Percentiles rank a stretch among this genome's conserved stretches.
phyloP scores from a whole-genome alignment of 2,329 filamentous ascomycete species.

The Lachnellula occidentalis region DNA sequence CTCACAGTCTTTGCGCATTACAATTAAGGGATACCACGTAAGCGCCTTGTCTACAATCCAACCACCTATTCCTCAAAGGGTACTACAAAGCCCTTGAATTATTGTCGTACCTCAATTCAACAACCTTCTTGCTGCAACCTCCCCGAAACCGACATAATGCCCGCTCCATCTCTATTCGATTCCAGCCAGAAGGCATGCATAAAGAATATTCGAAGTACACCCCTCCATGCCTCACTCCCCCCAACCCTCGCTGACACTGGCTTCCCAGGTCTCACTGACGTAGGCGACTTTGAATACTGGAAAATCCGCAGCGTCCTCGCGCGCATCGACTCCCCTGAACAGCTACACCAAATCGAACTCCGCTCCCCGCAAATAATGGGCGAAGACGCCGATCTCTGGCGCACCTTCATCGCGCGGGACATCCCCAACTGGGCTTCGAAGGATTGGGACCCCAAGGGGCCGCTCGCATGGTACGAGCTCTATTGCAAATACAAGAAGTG shows the following conservation, averaged over 20 bases:
- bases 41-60: not conserved
- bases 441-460: slow-evolving; percentile 59
- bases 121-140: not conserved
- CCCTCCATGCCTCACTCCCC: not conserved
- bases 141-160: slow-evolving; percentile 30
- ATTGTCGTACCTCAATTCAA: not conserved
- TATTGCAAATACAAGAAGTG: slow-evolving; percentile 65
- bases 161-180: slow-evolving; percentile 46
- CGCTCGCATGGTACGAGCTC: slow-evolving; percentile 69
- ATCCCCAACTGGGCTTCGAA: slow-evolving; percentile 60
- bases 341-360: slow-evolving; percentile 69
- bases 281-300: slow-evolving; percentile 66
- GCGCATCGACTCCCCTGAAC: slow-evolving; percentile 65
- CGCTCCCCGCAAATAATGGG: slow-evolving; percentile 72
- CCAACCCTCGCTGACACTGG: slow-evolving; percentile 8
- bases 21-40: not conserved
- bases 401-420: slow-evolving; percentile 70
- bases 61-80: not conserved
- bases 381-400: slow-evolving; percentile 69
- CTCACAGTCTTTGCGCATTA: not conserved
- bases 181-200: slow-evolving; percentile 47
- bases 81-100: not conserved
- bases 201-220: slow-evolving; percentile 43
- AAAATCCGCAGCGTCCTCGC: slow-evolving; percentile 63
- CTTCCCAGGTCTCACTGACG: slow-evolving; percentile 52